phyloP scores from a whole-genome alignment of 257 asterid genomes.

The Nicotiana tomentosiformis region DNA sequence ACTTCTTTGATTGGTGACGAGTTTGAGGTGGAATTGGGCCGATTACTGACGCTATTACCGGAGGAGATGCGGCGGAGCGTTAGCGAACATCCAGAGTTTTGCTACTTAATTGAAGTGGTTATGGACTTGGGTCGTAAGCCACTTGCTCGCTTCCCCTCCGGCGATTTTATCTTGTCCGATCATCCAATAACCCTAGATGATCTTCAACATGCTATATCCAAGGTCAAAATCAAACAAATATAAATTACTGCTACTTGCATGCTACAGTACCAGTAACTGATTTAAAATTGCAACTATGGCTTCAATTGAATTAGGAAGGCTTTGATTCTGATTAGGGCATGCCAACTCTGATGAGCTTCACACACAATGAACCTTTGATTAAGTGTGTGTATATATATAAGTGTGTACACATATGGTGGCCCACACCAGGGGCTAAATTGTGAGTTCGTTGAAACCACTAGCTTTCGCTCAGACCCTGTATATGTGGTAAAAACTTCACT shows the following conservation, averaged over 20 bases:
- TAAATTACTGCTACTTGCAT: not conserved
- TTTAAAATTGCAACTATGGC: not conserved
- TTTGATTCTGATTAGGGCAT: not conserved
- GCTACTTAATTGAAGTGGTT: conserved; percentile 77
- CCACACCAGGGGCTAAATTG: too few species aligned
- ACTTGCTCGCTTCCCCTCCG: conserved; percentile 85
- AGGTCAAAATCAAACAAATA: conserved; percentile 27
- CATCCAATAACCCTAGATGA: conserved; percentile 63
- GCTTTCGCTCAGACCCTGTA: too few species aligned
- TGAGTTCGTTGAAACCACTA: too few species aligned
- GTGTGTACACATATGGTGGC: not conserved
- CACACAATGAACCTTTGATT: not conserved
- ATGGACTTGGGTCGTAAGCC: conserved; percentile 98
- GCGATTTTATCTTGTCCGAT: conserved; percentile 75
- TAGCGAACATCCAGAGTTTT: conserved; percentile 66
- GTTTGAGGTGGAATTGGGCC: conserved; percentile 58
- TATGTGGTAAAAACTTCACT: too few species aligned
- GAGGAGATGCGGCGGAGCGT: conserved; percentile 77
- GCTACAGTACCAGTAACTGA: not conserved
- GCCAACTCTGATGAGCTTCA: not conserved
- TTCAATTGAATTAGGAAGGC: not conserved
- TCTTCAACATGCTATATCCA: conserved; percentile 60
- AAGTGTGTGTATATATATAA: too few species aligned
- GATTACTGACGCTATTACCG: conserved; percentile 62
- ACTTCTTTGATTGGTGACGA: conserved; percentile 42